Evolutionary conservation across 2,329 filamentous ascomycete genomes (phyloP).

Genomic region (Aspergillus versicolor): DNA sequence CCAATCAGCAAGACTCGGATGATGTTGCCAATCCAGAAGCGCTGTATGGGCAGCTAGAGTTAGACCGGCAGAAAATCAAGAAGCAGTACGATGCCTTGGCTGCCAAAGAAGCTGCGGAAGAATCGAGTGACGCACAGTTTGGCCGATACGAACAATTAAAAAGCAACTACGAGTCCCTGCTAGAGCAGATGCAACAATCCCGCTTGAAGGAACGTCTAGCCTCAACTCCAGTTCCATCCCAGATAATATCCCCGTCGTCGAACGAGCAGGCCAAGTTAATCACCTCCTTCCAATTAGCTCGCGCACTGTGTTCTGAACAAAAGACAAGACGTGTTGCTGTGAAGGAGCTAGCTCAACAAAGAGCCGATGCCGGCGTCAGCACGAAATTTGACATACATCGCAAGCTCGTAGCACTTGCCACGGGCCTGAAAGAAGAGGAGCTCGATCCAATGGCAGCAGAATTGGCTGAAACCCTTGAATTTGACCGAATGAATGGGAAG

Average conservation of each 20-base stretch:
- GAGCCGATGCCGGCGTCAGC: constrained; percentile 45
- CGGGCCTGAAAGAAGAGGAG: constrained; percentile 48
- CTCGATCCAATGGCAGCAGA: constrained; percentile 49
- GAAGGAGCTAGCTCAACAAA: constrained; percentile 45
- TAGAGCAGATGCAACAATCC: constrained; percentile 44
- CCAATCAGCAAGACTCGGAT: constrained; percentile 54
- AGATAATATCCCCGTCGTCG: constrained; percentile 16
- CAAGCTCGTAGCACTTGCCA: constrained; percentile 48
- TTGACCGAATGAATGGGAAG: constrained; percentile 42
- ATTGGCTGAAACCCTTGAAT: constrained; percentile 46
- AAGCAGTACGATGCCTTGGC: constrained; percentile 37
- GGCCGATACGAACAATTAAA: constrained; percentile 40
- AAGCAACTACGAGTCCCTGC: constrained; percentile 40
- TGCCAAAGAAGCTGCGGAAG: constrained; percentile 38
- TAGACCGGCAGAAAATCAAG: constrained; percentile 45
- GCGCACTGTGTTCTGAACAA: constrained; percentile 34
- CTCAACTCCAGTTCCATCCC: constrained; percentile 15
- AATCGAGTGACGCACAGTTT: constrained; percentile 36
- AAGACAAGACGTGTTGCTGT: constrained; percentile 35
- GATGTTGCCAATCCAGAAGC: constrained; percentile 44
- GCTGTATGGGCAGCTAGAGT: constrained; percentile 43
- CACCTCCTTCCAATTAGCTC: constrained; percentile 30
- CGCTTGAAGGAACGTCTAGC: constrained; percentile 34
- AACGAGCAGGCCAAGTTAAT: constrained; percentile 32
- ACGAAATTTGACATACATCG: constrained; percentile 49